Base-by-base conservation (phyloP, 345 rosid species). In the Aquilaria yunnanensis region DNA sequence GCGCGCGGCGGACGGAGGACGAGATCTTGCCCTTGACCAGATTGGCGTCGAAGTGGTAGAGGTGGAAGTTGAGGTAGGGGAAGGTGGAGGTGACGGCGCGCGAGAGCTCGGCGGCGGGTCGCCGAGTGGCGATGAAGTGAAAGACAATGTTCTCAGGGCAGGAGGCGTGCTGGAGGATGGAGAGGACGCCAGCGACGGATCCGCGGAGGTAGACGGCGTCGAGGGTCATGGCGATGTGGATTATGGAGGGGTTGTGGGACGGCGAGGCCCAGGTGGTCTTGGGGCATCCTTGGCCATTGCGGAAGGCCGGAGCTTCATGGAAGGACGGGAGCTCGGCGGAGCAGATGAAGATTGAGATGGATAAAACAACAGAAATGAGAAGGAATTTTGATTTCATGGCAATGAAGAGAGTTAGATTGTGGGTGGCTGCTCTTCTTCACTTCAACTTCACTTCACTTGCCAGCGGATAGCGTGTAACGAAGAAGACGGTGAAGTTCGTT, bases 191-290 rank as follows among this genome's bases (percentile, higher is more conserved):
- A 59, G 96, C 96, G 58, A 91, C 66, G 23, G 97, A 88, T 67
- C 97, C 96, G 1, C 96, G 96, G 82, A 91, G 92, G 79, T 91
- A 91, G 56, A 77, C 81, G 11, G 81, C 63, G 82, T 91, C 97
- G 69, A 91, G 85, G 32, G 96, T 91, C 97, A 91, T 88, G 1
- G 82, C 84, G 57, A 91, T 77, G 75, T 91, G 97, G 67, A 88
- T 86, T 30, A 72, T 37, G 8, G 80, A 66, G 7, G 81, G 75
- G 12, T 77, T 64, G 75, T 74, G 67, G 47, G 58, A 45, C 5
- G 51, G 58, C 0, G 77, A 60, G 9, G 81, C 37, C 75, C 79
- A 78, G 1, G 63, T 31, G n/a, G 83, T 69, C 67, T 59, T 59
- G 52, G 73, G 69, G 65, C 92, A 88, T 72, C 74, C 86, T 41